Conservation (phyloP, 2,329 filamentous ascomycete species). For the Thelonectria discophora region DNA sequence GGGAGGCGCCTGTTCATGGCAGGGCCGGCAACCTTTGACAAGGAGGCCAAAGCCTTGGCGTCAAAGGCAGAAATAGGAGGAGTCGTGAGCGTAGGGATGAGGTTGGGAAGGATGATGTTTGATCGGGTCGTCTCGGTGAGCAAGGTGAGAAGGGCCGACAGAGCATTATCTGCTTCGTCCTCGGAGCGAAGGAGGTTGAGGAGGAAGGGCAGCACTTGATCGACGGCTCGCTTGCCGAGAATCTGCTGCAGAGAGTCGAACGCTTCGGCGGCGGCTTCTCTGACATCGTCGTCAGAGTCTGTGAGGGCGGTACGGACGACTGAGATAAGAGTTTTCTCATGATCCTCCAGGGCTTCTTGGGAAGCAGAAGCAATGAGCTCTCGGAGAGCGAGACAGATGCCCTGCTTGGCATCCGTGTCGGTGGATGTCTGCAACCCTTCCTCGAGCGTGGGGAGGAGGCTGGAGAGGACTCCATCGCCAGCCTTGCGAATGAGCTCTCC, state of each 20-base stretch:
- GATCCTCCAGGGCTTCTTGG: constrained; percentile 87
- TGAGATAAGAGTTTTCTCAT: constrained; percentile 93
- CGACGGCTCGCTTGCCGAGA: constrained; percentile 91
- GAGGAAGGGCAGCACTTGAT: constrained; percentile 92
- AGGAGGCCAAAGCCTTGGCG: constrained; percentile 88
- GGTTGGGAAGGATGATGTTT: constrained; percentile 95
- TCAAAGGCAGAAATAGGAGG: constrained; percentile 95
- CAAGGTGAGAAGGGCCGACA: constrained; percentile 90
- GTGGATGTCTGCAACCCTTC: constrained; percentile 88
- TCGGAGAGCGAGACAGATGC: constrained; percentile 94
- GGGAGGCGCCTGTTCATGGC: constrained; percentile 92
- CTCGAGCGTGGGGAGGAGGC: constrained; percentile 88
- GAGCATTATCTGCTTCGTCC: constrained; percentile 87
- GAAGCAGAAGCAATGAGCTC: constrained; percentile 93
- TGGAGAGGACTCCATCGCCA: constrained; percentile 90
- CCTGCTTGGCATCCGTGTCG: constrained; percentile 92
- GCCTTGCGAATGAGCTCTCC: constrained; percentile 97
- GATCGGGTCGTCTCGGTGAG: constrained; percentile 93
- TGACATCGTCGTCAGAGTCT: constrained; percentile 87
- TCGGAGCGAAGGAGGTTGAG: constrained; percentile 89
- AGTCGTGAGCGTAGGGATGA: constrained; percentile 90
- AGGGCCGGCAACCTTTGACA: constrained; percentile 88
- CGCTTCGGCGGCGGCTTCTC: constrained; percentile 95
- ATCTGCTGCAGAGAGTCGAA: constrained; percentile 96
- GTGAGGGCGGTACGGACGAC: constrained; percentile 93